These are phyloP conservation scores for Podospora fimiseda DNA, from an alignment of 495 filamentous ascomycete genomes.

Conservation along the genomic window DNA sequence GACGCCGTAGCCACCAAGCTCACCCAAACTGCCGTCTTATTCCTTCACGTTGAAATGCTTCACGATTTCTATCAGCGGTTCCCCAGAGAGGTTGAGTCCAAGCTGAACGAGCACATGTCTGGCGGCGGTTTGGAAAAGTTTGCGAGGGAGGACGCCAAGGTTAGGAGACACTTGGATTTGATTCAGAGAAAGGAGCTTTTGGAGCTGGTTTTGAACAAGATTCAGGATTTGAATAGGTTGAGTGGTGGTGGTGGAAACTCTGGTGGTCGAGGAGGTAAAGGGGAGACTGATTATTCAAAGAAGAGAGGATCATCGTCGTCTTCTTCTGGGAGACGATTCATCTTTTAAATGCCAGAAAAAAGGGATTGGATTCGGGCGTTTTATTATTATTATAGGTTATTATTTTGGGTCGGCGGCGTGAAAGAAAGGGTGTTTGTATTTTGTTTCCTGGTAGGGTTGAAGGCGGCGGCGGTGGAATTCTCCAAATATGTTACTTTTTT, in stretches of 20 bases:
- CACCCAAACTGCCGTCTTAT: slow-evolving; percentile 87
- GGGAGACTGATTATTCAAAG: too few relatives aligned
- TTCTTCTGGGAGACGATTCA: too few relatives aligned
- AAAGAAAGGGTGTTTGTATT: too few relatives aligned
- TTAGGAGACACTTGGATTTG: slow-evolving; percentile 82
- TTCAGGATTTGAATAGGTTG: slow-evolving; percentile 76
- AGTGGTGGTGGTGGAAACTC: slow-evolving; percentile 37
- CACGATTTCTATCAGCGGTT: slow-evolving; percentile 98
- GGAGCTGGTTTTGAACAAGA: slow-evolving; percentile 87
- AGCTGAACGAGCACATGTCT: slow-evolving; percentile 76
- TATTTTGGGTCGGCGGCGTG: too few relatives aligned
- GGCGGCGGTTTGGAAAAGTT: slow-evolving; percentile 79
- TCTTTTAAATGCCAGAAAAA: too few relatives aligned
- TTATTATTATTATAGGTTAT: too few relatives aligned
- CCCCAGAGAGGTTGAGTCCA: slow-evolving; percentile 80
- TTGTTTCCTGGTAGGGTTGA: too few relatives aligned
- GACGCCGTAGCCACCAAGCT: slow-evolving; percentile 95
- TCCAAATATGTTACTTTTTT: too few relatives aligned
- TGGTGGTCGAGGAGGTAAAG: too few relatives aligned
- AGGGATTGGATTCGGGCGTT: too few relatives aligned
- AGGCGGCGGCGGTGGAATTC: too few relatives aligned
- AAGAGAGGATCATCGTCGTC: too few relatives aligned
- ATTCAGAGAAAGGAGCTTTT: slow-evolving; percentile 87
- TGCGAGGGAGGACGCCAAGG: slow-evolving; percentile 84
- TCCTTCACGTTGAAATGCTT: slow-evolving; percentile 94